Base-by-base conservation (phyloP, 495 filamentous ascomycete genomes). In the Rostrohypoxylon terebratum region DNA sequence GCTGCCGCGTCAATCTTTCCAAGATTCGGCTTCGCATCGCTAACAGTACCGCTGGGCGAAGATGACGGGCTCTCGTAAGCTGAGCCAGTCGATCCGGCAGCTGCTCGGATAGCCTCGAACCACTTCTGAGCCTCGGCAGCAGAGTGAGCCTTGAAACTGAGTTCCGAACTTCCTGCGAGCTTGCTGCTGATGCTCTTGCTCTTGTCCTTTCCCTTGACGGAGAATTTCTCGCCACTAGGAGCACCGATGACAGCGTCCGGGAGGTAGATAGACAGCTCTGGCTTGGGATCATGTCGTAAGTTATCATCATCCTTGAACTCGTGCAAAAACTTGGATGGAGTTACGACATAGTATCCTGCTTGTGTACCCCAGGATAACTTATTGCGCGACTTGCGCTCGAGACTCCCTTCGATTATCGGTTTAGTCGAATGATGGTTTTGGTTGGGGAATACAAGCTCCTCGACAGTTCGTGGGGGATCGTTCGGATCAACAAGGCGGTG, bases 281-380 rank as follows among this genome's bases (percentile, higher is more conserved):
- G 96, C 23, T 83, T 80, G 6, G 95, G 94, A 66, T 99, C 96
- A 72, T 87, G 86, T 59, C 86, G 87, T 76, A 92, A 83, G 77
- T 97, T 91, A 79, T 99, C 95, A 77, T 90, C 90, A 75, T 95
- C 93, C 79, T 97, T 97, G 86, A 96, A 98, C 77, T 98, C 96
- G 81, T 98, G 96, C 51, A 99, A 83, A 81, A 91, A 99, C 69
- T 91, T 90, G 20, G 90, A 86, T 0, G 91, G 90, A 2, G 94
- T 97, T 28, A 98, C 89, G 53, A 95, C 94, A 75, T 97, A 99
- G 84, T 94, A 97, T 66, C 85, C 87, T 1, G 92, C 88, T 64
- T 86, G 90, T 80, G 92, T 97, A 66, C 91, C 91, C 81, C 93
- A 88, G 69, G 85, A 86, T 40, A 89, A 83, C 67, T 93, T 86